Evolutionary conservation across 495 filamentous ascomycete genomes (phyloP), one percentile per base, ranked within the genome.

Genomic region (Talaromyces nanjingensis): DNA sequence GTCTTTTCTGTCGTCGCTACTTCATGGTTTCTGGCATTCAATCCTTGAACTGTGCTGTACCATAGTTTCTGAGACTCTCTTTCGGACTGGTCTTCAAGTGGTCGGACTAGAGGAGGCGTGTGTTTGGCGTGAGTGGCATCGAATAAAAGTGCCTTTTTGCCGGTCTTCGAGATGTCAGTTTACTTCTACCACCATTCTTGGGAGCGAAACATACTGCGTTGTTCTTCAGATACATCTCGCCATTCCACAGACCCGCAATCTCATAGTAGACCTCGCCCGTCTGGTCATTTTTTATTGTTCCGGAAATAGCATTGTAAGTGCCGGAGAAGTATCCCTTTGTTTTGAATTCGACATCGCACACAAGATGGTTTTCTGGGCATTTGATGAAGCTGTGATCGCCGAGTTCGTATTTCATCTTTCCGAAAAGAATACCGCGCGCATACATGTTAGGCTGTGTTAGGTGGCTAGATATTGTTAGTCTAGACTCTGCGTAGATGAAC

Each of bases 381-480:
- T 86, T 84, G n/a, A 98, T 90, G 68, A 89, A 91, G 76, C 92
- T 96, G 77, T 97, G 93, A 73, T 99, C 94, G 42, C 94, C 94
- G 20, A 99, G 84, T 77, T 99, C 94, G 76, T 98, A 99, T 75
- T 97, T 97, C 94, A 99, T 98, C 76, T 97, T 98, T 22, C 94
- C 94, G 70, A 99, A 97, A 12, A 99, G 79, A 63, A 99, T 98
- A 25, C 94, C 94, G 63, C 94, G 86, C 39, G 93, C 96, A 74
- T 99, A 99, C 93, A 99, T 99, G 74, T 99, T 99, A 6, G 94
- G 94, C 71, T 99, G 94, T 0, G 94, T 97, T 60, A 97, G 73
- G 68, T 93, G 89, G 74, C 90, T 93, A 61, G 2, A 4, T 61
- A 63, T 22, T 2, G 57, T 71, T 65, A 69, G 68, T 59, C 58